Percentiles rank a stretch among this genome's conserved stretches.
These are phyloP conservation scores for Penicillium simplicissimum DNA, from an alignment of 495 filamentous ascomycete species.

Conservation along the genomic window DNA sequence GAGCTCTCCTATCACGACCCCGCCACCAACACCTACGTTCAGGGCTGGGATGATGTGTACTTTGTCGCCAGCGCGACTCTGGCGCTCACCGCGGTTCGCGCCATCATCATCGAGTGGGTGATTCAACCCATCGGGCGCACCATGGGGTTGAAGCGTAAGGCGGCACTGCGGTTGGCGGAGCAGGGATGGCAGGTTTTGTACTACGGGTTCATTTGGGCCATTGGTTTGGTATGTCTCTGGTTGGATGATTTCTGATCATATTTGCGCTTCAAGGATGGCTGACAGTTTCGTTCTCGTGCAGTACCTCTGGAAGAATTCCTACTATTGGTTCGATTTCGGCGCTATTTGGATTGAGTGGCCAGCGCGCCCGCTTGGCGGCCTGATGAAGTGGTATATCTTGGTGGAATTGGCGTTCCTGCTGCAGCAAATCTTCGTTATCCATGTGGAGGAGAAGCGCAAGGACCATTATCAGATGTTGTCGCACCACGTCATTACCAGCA, in stretches of 20 bases:
- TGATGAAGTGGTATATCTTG: slow-evolving; percentile 89
- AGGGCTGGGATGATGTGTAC: slow-evolving; percentile 77
- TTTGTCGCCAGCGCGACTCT: slow-evolving; percentile 79
- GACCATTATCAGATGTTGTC: slow-evolving; percentile 95
- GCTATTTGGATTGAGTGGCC: slow-evolving; percentile 87
- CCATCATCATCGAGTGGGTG: slow-evolving; percentile 82
- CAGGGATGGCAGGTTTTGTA: slow-evolving; percentile 90
- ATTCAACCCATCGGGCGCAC: slow-evolving; percentile 71
- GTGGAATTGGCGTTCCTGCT: slow-evolving; percentile 91
- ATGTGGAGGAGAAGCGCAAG: slow-evolving; percentile 91
- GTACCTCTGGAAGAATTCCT: slow-evolving; percentile 78
- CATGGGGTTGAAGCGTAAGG: slow-evolving; percentile 72
- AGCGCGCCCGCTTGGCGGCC: slow-evolving; percentile 63
- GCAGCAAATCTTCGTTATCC: slow-evolving; percentile 90
- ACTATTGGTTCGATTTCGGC: slow-evolving; percentile 73
- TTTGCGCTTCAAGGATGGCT: background rate
- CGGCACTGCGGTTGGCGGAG: slow-evolving; percentile 78
- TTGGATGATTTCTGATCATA: background rate
- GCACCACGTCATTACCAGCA: slow-evolving; percentile 88
- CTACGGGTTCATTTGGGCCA: slow-evolving; percentile 71
- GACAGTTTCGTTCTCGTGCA: slow-evolving; percentile 32
- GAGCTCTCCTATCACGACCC: slow-evolving; percentile 79
- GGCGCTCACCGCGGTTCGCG: slow-evolving; percentile 81
- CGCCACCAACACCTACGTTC: slow-evolving; percentile 62
- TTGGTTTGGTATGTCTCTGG: slow-evolving; percentile 73